phyloP scores from a whole-genome alignment of 1,139 yeast genomes.

The Candida labiduridarum region DNA sequence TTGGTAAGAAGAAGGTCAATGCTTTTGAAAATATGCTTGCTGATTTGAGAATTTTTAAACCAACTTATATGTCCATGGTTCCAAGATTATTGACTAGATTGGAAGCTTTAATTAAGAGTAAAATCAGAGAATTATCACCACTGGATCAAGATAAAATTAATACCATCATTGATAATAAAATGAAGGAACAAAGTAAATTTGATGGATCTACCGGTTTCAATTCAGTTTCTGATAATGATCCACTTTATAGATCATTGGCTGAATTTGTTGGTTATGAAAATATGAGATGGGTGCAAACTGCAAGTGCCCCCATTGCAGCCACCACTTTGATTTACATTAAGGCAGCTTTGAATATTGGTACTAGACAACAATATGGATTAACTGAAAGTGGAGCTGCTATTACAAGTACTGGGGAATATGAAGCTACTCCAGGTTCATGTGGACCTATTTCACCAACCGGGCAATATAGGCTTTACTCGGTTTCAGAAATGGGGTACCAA shows the following conservation, averaged over 20 bases:
- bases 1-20: conserved; percentile 17
- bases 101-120: conserved; percentile 42
- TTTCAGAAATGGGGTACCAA: conserved; percentile 31
- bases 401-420: conserved; percentile 29
- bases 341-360: conserved; percentile 35
- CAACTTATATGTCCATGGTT: conserved; percentile 36
- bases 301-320: conserved; percentile 40
- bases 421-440: conserved; percentile 37
- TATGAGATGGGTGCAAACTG: conserved; percentile 29
- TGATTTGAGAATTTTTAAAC: conserved; percentile 32
- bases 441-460: conserved; percentile 31
- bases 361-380: conserved; percentile 40
- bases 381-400: conserved; percentile 43
- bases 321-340: conserved; percentile 34
- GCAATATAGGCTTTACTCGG: conserved; percentile 29
- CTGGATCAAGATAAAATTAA: conserved; percentile 19
- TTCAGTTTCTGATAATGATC: conserved; percentile 23
- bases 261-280: conserved; percentile 33
- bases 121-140: conserved; percentile 24
- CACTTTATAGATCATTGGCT: conserved; percentile 29
- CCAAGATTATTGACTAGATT: conserved; percentile 35
- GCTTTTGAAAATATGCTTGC: conserved; percentile 18
- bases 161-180: conserved; percentile 27
- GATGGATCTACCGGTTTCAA: conserved; percentile 31
- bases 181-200: conserved; percentile 23